A percentile compares a stretch with the other conserved stretches of the same genome.
These are phyloP conservation scores for Neoarthrinium moseri DNA, from an alignment of 2,329 filamentous ascomycete genomes.

Conservation along the genomic window DNA sequence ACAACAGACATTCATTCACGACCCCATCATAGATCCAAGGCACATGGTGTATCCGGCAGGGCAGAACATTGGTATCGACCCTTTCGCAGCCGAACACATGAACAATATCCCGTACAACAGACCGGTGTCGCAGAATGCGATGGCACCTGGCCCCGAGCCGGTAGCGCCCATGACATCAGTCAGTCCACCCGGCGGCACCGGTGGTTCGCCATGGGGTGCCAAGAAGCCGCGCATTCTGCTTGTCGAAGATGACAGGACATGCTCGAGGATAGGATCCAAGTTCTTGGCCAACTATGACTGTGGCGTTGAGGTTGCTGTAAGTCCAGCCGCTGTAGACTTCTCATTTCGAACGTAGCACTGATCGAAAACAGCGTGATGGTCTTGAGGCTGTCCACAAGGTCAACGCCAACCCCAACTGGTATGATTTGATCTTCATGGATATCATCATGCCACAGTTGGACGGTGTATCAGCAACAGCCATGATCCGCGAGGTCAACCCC, in stretches of 20 bases:
- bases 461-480: slow-evolving; percentile 89
- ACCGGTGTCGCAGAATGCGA: slow-evolving; percentile 53
- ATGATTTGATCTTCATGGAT: slow-evolving; percentile 79
- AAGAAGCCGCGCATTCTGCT: slow-evolving; percentile 79
- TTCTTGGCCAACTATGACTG: slow-evolving; percentile 66
- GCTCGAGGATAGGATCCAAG: slow-evolving; percentile 66
- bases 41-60: slow-evolving; percentile 88
- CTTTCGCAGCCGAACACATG: slow-evolving; percentile 91
- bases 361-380: slow-evolving; percentile 67
- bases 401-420: slow-evolving; percentile 47
- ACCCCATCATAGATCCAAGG: slow-evolving; percentile 55
- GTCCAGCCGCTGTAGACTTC: slow-evolving; percentile 24
- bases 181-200: slow-evolving; percentile 23
- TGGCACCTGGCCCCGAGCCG: slow-evolving; percentile 39
- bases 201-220: slow-evolving; percentile 54
- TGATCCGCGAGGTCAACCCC: slow-evolving; percentile 84
- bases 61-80: slow-evolving; percentile 87
- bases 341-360: slow-evolving; percentile 17
- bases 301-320: slow-evolving; percentile 65
- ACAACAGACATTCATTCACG: slow-evolving; percentile 44
- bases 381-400: slow-evolving; percentile 90
- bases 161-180: slow-evolving; percentile 31
- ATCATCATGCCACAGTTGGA: slow-evolving; percentile 98
- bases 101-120: slow-evolving; percentile 89
- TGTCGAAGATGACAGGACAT: slow-evolving; percentile 78